Evolutionary conservation across 371 early-diverging fungal genomes (phyloP), one percentile per base, ranked within the genome.

Genomic region (Mortierella sp.): DNA sequence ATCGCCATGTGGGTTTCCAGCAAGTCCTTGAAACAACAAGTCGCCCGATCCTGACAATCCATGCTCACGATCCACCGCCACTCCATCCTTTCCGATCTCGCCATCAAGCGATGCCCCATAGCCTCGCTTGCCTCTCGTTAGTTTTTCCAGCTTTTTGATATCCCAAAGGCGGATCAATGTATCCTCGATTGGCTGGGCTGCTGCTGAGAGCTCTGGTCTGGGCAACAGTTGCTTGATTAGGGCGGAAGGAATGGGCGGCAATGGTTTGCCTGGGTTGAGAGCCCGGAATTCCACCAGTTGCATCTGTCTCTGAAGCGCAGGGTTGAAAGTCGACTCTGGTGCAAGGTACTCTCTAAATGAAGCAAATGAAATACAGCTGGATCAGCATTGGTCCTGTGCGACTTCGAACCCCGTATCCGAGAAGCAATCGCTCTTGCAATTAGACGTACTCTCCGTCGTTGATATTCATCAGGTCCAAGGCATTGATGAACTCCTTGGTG

Each of bases 221-320:
- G 90, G 90, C 51, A 77, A 44, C 50, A 92, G 61, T 64, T 91
- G 90, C 8, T 80, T 78, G 26, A 87, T 48, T 10, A 93, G 77
- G 0, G 80, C 67, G 1, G 90, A 87, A 64, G 91, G 87, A 6
- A 91, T 37, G 0, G 92, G 92, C 2, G 94, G 94, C 10, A 94
- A 80, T 40, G 75, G 76, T 0, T 87, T 89, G 11, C 87, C 82
- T 14, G 89, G 90, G 57, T 93, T 88, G 31, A 94, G 40, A 0
- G 92, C 93, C 28, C 94, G 90, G 31, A 85, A 79, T 26, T 91
- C 90, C 69, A 94, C 90, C 59, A 92, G 88, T 72, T 92, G 89
- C 50, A 89, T 90, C 0, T 93, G 74, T 24, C 93, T 79, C 90
- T 92, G 94, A 24, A 90, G 78, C 1, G 87, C 80, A 24, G 95